These are phyloP conservation scores for Aspergillus puulaauensis DNA, from an alignment of 2,329 filamentous ascomycete genomes.

Conservation along the genomic window DNA sequence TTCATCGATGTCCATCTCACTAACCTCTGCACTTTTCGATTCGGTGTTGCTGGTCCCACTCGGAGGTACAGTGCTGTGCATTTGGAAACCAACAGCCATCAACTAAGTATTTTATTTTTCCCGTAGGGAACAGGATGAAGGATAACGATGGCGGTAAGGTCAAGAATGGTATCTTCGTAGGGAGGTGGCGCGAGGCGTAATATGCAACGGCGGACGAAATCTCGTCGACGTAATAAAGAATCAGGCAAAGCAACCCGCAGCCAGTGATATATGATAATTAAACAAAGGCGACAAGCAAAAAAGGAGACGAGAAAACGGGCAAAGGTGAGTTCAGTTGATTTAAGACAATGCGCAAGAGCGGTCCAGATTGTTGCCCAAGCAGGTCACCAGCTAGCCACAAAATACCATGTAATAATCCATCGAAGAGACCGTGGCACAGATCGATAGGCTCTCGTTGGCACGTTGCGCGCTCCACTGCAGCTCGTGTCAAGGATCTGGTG, in stretches of 20 bases:
- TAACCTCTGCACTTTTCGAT: slow-evolving; percentile 15
- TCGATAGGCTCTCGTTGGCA: background rate
- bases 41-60: slow-evolving; percentile 4
- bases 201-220: background rate
- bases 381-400: slow-evolving; percentile 12
- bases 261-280: slow-evolving; percentile 3
- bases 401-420: slow-evolving; percentile 15
- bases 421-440: slow-evolving; percentile 12
- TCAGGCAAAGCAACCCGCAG: background rate
- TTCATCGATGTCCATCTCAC: slow-evolving; percentile 30
- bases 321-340: background rate
- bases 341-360: background rate
- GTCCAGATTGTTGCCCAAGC: slow-evolving; percentile 14
- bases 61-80: slow-evolving; percentile 3
- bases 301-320: background rate
- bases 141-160: background rate
- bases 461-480: background rate
- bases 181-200: background rate
- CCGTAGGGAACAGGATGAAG: background rate
- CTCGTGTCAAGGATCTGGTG: slow-evolving; percentile 15
- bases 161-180: background rate
- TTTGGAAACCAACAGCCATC: slow-evolving; percentile 15
- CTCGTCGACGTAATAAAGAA: background rate
- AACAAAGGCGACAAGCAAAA: background rate
- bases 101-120: background rate